These are phyloP conservation scores for Thielaviopsis cerberus DNA, from an alignment of 2,329 filamentous ascomycete species.

Conservation along the genomic window DNA sequence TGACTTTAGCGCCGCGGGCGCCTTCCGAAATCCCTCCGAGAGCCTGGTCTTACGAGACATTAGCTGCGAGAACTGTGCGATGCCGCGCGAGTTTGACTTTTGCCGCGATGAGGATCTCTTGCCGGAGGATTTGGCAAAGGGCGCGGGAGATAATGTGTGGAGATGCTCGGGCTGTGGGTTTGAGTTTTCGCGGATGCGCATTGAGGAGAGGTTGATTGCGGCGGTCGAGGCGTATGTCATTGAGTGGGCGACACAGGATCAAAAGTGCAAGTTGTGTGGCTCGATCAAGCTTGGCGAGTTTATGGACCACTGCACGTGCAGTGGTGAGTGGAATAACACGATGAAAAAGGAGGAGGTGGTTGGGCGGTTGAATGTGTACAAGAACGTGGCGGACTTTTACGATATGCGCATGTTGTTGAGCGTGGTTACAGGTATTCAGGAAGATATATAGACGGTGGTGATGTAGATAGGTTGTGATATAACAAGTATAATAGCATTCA, in stretches of 20 bases:
- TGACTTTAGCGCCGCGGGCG: conserved; percentile 78
- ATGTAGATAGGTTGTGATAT: not conserved
- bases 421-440: conserved; percentile 48
- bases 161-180: conserved; percentile 57
- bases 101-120: conserved; percentile 76
- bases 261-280: conserved; percentile 56
- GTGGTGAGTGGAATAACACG: conserved; percentile 63
- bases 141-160: conserved; percentile 36
- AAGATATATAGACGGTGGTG: conserved; percentile 21
- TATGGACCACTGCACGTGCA: conserved; percentile 90
- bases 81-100: conserved; percentile 73
- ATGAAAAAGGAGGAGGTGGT: conserved; percentile 48
- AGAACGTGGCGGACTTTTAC: conserved; percentile 60
- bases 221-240: conserved; percentile 57
- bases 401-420: conserved; percentile 62
- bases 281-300: conserved; percentile 78
- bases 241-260: conserved; percentile 75
- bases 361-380: conserved; percentile 49
- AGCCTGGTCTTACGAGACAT: conserved; percentile 55
- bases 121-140: conserved; percentile 24
- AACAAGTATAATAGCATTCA: not conserved
- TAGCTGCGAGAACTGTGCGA: conserved; percentile 78
- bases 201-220: conserved; percentile 68
- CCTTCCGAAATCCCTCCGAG: conserved; percentile 70
- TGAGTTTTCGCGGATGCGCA: conserved; percentile 56